Evolutionary conservation across 345 rosid species (phyloP), one percentile per base, ranked within the genome.

Genomic region (Excoecaria agallocha): DNA sequence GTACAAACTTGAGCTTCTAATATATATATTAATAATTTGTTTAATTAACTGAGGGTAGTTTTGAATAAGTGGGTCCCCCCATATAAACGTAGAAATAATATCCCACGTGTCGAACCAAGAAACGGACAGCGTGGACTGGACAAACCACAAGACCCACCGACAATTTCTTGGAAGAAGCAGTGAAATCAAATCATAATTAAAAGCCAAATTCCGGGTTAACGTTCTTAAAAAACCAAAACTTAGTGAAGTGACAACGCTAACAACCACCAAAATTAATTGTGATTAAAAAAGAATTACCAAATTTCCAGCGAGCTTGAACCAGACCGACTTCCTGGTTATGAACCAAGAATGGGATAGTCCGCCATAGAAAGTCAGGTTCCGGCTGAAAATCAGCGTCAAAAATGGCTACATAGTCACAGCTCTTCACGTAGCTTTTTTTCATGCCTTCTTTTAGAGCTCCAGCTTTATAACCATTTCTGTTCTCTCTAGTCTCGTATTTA

Each of bases 301-400:
- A 95, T 88, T 89, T 90, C 99, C 99, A 95, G 49, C 99, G 99
- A 83, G 97, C 76, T 80, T 95, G 99, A 69, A 93, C 96, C 46
- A 95, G 85, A 74, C 87, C 98, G 69, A 94, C 50, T 65, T 89
- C 76, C 1, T 97, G 93, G 85, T 94, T 94, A 76, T 89, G 91
- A 46, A 81, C 77, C 3, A 94, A 89, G 60, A 86, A 95, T 12
- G 99, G 99, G 24, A 95, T 78, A 81, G 98, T 86, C 19, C 94
- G 90, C 91, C 93, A 87, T 0, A 95, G 91, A 76, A 75, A 95
- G 75, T 95, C 96, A 5, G 99, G 91, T 45, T 95, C 99, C 0
- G 99, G 99, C 71, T 95, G 99, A 74, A 95, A 95, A 87, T 95
- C 99, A 2, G 99, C 99, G 66, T 95, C 99, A 72, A 95, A 89